Percentiles rank a stretch among this genome's conserved stretches.
Evolutionary conservation across 495 filamentous ascomycete species (phyloP).

Genomic region (Penicillium desertorum): DNA sequence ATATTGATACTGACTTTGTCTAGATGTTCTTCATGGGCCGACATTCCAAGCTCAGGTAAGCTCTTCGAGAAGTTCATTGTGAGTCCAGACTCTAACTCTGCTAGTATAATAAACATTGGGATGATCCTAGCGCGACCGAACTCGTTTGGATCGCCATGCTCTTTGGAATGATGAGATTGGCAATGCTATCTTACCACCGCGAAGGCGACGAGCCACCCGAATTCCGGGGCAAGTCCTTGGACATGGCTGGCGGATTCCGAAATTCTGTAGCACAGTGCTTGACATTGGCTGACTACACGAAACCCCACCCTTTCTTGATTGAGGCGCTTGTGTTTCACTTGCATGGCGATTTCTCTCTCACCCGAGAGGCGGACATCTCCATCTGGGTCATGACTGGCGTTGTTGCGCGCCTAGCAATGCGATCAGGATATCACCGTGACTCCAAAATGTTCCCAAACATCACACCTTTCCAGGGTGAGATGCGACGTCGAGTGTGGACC

Average conservation of each 20-base stretch:
- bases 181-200: slow-evolving; percentile 86
- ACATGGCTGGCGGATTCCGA: slow-evolving; percentile 78
- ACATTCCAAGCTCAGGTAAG: slow-evolving; percentile 70
- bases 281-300: slow-evolving; percentile 84
- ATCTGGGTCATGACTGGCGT: slow-evolving; percentile 81
- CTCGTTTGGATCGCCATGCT: slow-evolving; percentile 89
- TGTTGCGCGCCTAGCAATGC: slow-evolving; percentile 81
- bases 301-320: slow-evolving; percentile 80
- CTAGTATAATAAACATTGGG: slow-evolving; percentile 84
- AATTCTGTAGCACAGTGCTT: slow-evolving; percentile 84
- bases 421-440: slow-evolving; percentile 96
- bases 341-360: slow-evolving; percentile 74
- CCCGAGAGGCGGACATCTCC: slow-evolving; percentile 75
- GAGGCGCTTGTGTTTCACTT: slow-evolving; percentile 86
- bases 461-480: slow-evolving; percentile 84
- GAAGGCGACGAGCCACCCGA: slow-evolving; percentile 92
- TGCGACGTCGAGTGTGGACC: slow-evolving; percentile 86
- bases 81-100: neutral
- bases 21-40: slow-evolving; percentile 80
- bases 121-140: slow-evolving; percentile 73
- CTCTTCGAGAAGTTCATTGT: neutral
- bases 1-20: slow-evolving; percentile 41
- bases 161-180: slow-evolving; percentile 83
- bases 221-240: slow-evolving; percentile 65
- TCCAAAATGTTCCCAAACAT: slow-evolving; percentile 79